Percentiles rank a stretch among this genome's conserved stretches.
Conservation (phyloP, 352 stramenopile genomes). For the Ochromonadaceae sp. region DNA sequence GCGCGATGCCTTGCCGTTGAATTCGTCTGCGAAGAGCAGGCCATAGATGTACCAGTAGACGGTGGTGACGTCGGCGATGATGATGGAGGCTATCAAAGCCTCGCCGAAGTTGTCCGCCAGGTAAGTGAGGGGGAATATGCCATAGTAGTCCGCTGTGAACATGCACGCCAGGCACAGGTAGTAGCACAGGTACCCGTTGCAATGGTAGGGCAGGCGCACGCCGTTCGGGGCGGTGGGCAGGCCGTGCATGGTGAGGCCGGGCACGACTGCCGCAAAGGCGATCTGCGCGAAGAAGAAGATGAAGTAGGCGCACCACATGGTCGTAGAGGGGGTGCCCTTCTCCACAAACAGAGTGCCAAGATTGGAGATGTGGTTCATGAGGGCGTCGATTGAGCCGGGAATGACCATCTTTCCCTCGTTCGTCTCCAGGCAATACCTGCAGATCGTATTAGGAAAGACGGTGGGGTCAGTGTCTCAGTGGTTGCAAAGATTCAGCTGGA, state of each 20-base stretch:
- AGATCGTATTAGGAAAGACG: background rate
- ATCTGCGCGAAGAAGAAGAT: slow-evolving; percentile 13
- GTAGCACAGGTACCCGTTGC: slow-evolving; percentile 31
- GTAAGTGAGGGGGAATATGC: slow-evolving; percentile 25
- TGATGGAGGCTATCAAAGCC: slow-evolving; percentile 31
- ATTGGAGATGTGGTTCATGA: background rate
- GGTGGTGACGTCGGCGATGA: slow-evolving; percentile 27
- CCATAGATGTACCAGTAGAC: slow-evolving; percentile 30
- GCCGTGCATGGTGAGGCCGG: slow-evolving; percentile 11
- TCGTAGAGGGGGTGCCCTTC: slow-evolving; percentile 1
- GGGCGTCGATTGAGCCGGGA: background rate
- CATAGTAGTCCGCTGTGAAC: slow-evolving; percentile 23
- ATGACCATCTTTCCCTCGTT: slow-evolving; percentile 7
- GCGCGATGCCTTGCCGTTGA: slow-evolving; percentile 21
- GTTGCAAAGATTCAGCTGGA: too few species aligned
- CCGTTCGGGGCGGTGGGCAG: slow-evolving; percentile 14
- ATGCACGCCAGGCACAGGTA: slow-evolving; percentile 30
- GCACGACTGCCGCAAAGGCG: background rate
- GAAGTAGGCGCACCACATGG: background rate
- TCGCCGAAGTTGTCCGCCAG: slow-evolving; percentile 31
- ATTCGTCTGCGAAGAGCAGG: slow-evolving; percentile 11
- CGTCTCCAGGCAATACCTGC: slow-evolving; percentile 10
- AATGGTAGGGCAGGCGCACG: slow-evolving; percentile 22
- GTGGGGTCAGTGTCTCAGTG: too few species aligned
- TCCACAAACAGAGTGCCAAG: background rate